A percentile compares a stretch with the other conserved stretches of the same genome.
Evolutionary conservation across 805 yeast genomes (phyloP).

Genomic region (Sungouiozyma intestinalis): DNA sequence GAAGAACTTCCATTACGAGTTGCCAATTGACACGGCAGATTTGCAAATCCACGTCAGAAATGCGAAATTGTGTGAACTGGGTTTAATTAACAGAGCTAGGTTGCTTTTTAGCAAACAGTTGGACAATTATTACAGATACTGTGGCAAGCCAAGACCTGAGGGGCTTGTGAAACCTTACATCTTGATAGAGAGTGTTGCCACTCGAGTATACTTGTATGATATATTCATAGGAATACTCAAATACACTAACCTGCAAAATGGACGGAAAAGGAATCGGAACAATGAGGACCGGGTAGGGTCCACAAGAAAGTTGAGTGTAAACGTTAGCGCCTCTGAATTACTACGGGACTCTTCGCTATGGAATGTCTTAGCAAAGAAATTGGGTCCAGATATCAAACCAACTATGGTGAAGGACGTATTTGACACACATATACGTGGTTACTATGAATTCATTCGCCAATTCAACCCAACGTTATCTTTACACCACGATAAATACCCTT

Average conservation of each 20-base stretch:
- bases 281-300: background rate
- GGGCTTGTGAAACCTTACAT: slow-evolving; percentile 2
- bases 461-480: slow-evolving; percentile 1
- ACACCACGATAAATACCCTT: slow-evolving; percentile 22
- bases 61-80: slow-evolving; percentile 58
- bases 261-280: background rate
- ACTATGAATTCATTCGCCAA: slow-evolving; percentile 27
- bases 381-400: slow-evolving; percentile 6
- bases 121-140: slow-evolving; percentile 36
- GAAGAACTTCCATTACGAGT: slow-evolving; percentile 36
- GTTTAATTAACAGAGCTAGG: slow-evolving; percentile 51
- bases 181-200: background rate
- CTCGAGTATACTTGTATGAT: slow-evolving; percentile 29
- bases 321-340: slow-evolving; percentile 1
- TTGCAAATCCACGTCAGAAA: slow-evolving; percentile 59
- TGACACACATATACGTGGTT: slow-evolving; percentile 18
- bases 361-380: slow-evolving; percentile 13
- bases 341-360: slow-evolving; percentile 20
- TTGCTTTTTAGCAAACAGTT: slow-evolving; percentile 52
- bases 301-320: background rate
- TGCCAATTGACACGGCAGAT: slow-evolving; percentile 40
- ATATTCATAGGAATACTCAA: slow-evolving; percentile 30
- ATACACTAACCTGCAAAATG: slow-evolving; percentile 1
- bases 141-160: slow-evolving; percentile 1
- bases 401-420: slow-evolving; percentile 16